Evolutionary conservation across 768 basidiomycete genomes (phyloP), one percentile per base, ranked within the genome.

Genomic region (Leccinum disarticulatum): DNA sequence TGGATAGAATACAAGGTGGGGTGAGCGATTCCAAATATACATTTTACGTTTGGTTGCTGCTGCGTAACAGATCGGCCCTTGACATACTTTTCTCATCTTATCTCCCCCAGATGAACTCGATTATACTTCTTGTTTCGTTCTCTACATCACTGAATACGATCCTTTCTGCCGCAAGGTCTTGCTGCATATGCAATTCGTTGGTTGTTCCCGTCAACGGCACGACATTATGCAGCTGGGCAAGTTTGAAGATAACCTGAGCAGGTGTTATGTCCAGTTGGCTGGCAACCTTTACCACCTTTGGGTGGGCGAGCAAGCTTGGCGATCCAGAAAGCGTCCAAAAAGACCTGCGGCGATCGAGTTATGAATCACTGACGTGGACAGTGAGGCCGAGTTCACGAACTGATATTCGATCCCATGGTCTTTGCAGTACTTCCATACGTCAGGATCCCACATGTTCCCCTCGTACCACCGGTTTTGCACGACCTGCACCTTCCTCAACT

Each of bases 251-350:
- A 0, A 80, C 80, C 68, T 93, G 90, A 47, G 85, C 81, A 7
- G 83, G 78, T 0, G 90, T 88, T 59, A 84, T 78, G 1, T 76
- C 71, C 27, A 82, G 75, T 25, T 72, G 75, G 17, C 76, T 59
- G 0, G 85, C 81, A 14, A 88, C 73, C 4, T 73, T 63, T 17
- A 72, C 63, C 5, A 88, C 67, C 2, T 75, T 68, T 0, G 80
- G 81, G 66, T 86, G 80, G 4, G 69, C 56, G 5, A 92, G 75
- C 9, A 93, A 75, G 15, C 68, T 76, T 4, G 90, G 87, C 3
- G 90, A 89, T n/a, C 90, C 88, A 1, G 88, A 81, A 25, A 95
- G 74, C 25, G 93, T 93, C 92, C 93, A 93, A 72, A 94, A 93
- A 15, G 91, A 91, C 65, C 91, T 91, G 49, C 35, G 22, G 6